phyloP scores from a whole-genome alignment of 1,284 basidiomycete genomes.

The Fomitiporia mediterranea region DNA sequence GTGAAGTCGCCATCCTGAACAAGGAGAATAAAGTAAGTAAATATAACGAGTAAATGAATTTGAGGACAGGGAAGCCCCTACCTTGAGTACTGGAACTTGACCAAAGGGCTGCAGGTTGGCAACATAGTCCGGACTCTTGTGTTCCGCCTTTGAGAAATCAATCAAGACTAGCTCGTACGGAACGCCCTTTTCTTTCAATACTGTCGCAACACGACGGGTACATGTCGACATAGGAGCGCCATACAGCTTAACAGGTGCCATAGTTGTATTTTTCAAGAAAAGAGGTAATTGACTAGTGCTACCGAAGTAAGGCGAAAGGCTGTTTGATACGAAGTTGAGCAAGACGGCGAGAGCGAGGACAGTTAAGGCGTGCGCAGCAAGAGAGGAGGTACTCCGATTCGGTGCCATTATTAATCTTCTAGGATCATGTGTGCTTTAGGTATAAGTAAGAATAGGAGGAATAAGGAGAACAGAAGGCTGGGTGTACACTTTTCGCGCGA shows the following conservation, averaged over 20 bases:
- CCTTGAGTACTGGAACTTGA: conserved; percentile 19
- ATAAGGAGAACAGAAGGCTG: no score
- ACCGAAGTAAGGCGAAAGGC: background rate
- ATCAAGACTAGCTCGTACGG: conserved; percentile 16
- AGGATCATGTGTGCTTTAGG: background rate
- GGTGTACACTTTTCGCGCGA: conserved; percentile 4
- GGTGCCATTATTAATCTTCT: background rate
- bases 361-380: background rate
- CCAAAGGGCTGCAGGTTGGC: conserved; percentile 17
- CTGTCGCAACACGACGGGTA: conserved; percentile 19
- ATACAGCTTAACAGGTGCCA: conserved; percentile 13
- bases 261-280: background rate
- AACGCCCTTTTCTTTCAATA: conserved; percentile 18
- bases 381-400: background rate
- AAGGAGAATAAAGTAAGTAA: no score
- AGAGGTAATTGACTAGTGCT: background rate
- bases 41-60: no score
- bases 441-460: background rate
- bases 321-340: conserved; percentile 9
- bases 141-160: conserved; percentile 10
- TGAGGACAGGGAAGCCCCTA: background rate
- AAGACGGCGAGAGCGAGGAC: conserved; percentile 13
- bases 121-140: conserved; percentile 16
- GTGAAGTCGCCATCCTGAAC: conserved; percentile 24
- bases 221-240: conserved; percentile 18